Conservation (phyloP, 495 filamentous ascomycete species). For the Aspergillus saccharolyticus region DNA sequence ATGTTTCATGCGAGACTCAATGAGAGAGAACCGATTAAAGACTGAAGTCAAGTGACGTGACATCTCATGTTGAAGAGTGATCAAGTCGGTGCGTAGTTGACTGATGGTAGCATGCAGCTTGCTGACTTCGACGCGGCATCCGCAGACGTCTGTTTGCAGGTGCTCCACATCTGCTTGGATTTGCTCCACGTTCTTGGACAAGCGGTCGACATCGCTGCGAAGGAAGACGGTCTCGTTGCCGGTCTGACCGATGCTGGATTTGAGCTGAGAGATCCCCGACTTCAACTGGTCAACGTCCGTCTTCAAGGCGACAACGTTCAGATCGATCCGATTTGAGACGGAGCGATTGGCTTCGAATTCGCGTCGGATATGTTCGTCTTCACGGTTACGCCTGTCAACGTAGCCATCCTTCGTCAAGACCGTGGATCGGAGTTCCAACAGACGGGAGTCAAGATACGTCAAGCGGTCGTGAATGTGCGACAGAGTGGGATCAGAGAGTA, state of each 20-base stretch:
- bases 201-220: constrained; percentile 35
- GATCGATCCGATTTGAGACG: constrained; percentile 35
- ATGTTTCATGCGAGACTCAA: constrained; percentile 26
- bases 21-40: constrained; percentile 24
- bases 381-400: constrained; percentile 39
- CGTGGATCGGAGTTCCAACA: constrained; percentile 35
- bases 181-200: constrained; percentile 38
- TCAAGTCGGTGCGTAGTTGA: constrained; percentile 35
- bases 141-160: constrained; percentile 32
- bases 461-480: constrained; percentile 36
- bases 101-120: constrained; percentile 34
- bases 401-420: constrained; percentile 39
- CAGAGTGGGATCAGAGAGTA: constrained; percentile 29
- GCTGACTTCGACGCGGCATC: constrained; percentile 35
- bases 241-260: constrained; percentile 30
- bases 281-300: constrained; percentile 38
- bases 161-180: constrained; percentile 31
- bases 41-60: constrained; percentile 25
- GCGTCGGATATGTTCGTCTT: constrained; percentile 39
- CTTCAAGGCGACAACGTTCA: constrained; percentile 35
- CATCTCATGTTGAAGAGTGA: constrained; percentile 32
- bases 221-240: constrained; percentile 36
- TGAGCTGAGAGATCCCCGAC: constrained; percentile 32
- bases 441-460: constrained; percentile 34
- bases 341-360: constrained; percentile 37